Percentiles rank a stretch among this genome's conserved stretches.
Evolutionary conservation across 805 yeast species (phyloP).

Genomic region (Candida michaelii): DNA sequence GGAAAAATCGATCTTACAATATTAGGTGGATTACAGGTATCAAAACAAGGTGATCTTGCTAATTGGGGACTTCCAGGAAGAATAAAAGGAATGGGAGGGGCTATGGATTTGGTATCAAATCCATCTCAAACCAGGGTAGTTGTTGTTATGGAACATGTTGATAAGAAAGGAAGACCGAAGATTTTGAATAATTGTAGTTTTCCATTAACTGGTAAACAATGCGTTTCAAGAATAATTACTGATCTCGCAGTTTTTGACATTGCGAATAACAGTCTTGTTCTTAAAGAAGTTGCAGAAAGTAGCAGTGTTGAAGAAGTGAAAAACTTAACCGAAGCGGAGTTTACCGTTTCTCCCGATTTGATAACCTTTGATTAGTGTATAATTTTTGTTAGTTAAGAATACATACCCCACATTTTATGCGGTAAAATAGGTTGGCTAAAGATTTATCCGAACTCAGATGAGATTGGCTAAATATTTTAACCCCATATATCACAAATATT

Average conservation of each 20-base stretch:
- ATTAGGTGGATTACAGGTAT: conserved; percentile 51
- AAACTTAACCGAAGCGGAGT: conserved; percentile 41
- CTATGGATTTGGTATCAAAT: conserved; percentile 52
- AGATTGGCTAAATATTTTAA: not conserved
- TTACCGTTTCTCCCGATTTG: conserved; percentile 30
- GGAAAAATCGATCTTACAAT: conserved; percentile 46
- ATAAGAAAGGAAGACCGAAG: conserved; percentile 47
- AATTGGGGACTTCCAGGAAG: conserved; percentile 54
- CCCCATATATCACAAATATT: not conserved
- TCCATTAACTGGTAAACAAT: conserved; percentile 48
- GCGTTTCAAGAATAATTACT: conserved; percentile 48
- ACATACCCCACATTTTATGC: not conserved
- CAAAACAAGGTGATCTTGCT: conserved; percentile 48
- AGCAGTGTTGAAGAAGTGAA: conserved; percentile 40
- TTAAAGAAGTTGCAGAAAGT: conserved; percentile 43
- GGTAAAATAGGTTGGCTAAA: not conserved
- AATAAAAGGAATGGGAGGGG: conserved; percentile 56
- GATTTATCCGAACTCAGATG: not conserved
- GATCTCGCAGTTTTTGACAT: conserved; percentile 50
- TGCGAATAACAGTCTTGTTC: conserved; percentile 33
- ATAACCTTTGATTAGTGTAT: conserved; percentile 17
- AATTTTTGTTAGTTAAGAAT: too few relatives aligned
- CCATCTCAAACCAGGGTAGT: conserved; percentile 46
- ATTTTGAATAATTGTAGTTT: conserved; percentile 43
- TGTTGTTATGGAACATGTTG: conserved; percentile 49